Evolutionary conservation across 208 protist species (phyloP).

Genomic region (Crithidia brevicula): DNA sequence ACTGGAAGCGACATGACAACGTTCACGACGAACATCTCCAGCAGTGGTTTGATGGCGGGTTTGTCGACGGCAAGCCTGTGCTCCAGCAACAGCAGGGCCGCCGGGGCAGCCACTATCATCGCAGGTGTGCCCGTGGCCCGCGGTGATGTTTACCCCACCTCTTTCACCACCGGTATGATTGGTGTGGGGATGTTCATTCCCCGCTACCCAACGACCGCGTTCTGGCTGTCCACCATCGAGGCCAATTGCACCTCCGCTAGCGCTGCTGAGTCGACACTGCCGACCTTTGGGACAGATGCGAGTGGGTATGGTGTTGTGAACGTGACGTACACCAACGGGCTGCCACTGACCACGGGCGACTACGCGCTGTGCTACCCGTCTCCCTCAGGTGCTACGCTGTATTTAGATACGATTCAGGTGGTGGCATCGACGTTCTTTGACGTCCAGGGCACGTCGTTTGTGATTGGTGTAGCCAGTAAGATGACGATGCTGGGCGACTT

Average conservation of each 20-base stretch:
- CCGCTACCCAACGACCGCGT: conserved; percentile 11
- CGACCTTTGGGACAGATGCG: conserved; percentile 27
- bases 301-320: conserved; percentile 44
- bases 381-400: not conserved
- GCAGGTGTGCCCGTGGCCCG: conserved; percentile 35
- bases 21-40: conserved; percentile 24
- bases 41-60: conserved; percentile 6
- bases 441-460: conserved; percentile 41
- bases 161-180: conserved; percentile 42
- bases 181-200: conserved; percentile 10
- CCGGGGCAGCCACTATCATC: conserved; percentile 28
- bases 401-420: not conserved
- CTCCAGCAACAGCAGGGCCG: conserved; percentile 37
- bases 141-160: conserved; percentile 43
- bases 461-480: conserved; percentile 41
- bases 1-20: not conserved
- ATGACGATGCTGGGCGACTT: conserved; percentile 51
- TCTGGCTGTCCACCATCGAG: conserved; percentile 25
- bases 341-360: conserved; percentile 33
- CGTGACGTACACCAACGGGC: conserved; percentile 21
- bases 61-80: conserved; percentile 36
- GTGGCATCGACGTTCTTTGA: conserved; percentile 35
- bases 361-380: conserved; percentile 51
- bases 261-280: not conserved
- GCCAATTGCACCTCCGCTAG: not conserved